Conservation (phyloP, 2,329 filamentous ascomycete species). For the Stromatinia cepivora region DNA sequence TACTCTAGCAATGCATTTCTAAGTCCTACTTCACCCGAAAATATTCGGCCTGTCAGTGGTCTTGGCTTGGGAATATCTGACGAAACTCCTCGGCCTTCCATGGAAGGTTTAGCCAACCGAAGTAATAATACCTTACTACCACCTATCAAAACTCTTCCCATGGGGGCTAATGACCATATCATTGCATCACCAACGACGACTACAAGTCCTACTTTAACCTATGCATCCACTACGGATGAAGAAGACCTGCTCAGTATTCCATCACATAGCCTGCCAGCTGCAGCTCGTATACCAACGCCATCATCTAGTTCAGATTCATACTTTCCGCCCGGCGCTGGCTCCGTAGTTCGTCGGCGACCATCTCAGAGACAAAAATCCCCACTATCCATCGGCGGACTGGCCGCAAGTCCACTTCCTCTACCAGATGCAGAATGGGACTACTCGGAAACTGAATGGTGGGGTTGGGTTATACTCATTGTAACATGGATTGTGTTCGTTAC, state of each 20-base stretch:
- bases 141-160: constrained; percentile 40
- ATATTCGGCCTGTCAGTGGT: constrained; percentile 30
- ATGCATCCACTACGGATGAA: constrained; percentile 79
- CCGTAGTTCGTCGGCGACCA: constrained; percentile 39
- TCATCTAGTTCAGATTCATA: constrained; percentile 65
- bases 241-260: constrained; percentile 73
- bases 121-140: constrained; percentile 33
- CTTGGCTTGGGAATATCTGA: constrained; percentile 52
- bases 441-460: constrained; percentile 95
- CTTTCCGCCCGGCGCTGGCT: constrained; percentile 49
- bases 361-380: constrained; percentile 54
- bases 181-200: constrained; percentile 42
- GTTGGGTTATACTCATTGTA: constrained; percentile 85
- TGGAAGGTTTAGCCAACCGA: constrained; percentile 48
- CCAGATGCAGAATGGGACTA: constrained; percentile 76
- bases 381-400: constrained; percentile 55
- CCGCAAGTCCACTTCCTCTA: constrained; percentile 48
- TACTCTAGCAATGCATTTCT: constrained; percentile 28
- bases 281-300: constrained; percentile 44
- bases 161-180: constrained; percentile 35
- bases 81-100: constrained; percentile 49
- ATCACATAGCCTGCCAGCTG: constrained; percentile 46
- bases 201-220: constrained; percentile 57
- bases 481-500: constrained; percentile 97
- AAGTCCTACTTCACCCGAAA: constrained; percentile 36